A percentile compares a stretch with the other conserved stretches of the same genome.
phyloP scores from a whole-genome alignment of 2,329 filamentous ascomycete species.

The Phialophora tarda region DNA sequence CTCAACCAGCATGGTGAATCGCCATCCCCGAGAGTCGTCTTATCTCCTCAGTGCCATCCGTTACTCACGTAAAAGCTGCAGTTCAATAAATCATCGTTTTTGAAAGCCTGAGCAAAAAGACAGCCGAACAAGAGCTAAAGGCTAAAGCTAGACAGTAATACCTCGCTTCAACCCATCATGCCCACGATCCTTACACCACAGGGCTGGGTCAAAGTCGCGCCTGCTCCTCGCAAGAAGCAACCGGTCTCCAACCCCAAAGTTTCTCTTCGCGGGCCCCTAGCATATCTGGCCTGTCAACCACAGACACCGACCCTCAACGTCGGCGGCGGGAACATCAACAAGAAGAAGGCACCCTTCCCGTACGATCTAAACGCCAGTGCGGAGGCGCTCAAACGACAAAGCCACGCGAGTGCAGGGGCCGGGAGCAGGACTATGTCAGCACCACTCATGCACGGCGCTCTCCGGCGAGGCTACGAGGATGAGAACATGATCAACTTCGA shows the following conservation, averaged over 20 bases:
- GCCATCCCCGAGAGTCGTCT: background rate
- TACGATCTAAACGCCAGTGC: constrained; percentile 31
- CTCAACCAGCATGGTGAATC: background rate
- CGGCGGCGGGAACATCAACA: background rate
- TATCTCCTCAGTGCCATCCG: background rate
- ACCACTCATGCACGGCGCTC: constrained; percentile 18
- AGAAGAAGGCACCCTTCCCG: constrained; percentile 20
- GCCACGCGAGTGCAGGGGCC: constrained; percentile 11
- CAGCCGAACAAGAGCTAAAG: background rate
- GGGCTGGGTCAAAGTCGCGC: constrained; percentile 35
- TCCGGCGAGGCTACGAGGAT: constrained; percentile 7
- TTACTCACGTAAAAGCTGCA: constrained; percentile 3
- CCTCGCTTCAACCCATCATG: constrained; percentile 14
- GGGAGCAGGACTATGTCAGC: constrained; percentile 20
- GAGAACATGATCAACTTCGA: background rate
- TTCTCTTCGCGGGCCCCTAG: constrained; percentile 28
- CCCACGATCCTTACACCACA: constrained; percentile 35
- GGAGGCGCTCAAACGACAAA: constrained; percentile 26
- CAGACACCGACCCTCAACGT: constrained; percentile 20
- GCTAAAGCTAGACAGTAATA: background rate
- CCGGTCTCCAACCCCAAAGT: constrained; percentile 17
- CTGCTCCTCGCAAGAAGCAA: constrained; percentile 22
- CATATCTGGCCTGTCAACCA: constrained; percentile 33
- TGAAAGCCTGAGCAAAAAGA: background rate
- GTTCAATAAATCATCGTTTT: background rate